A percentile compares a stretch with the other conserved stretches of the same genome.
Evolutionary conservation across 2,329 filamentous ascomycete species (phyloP).

Genomic region (Westerdykella sp.): DNA sequence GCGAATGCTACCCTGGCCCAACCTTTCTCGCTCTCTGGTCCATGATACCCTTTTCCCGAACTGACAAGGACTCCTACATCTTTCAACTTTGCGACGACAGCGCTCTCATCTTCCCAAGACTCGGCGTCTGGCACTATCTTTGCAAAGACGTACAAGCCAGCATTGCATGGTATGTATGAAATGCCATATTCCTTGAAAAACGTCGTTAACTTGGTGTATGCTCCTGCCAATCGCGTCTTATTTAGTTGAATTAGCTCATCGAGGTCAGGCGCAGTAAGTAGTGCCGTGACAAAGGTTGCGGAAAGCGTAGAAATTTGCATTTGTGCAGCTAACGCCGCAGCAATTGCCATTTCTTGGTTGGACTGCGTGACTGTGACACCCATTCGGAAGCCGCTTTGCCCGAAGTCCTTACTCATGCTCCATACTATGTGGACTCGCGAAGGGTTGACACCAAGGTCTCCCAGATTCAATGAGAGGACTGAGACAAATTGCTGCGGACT

Average conservation of each 20-base stretch:
- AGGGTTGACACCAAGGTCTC: conserved; percentile 7
- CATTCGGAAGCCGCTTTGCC: conserved; percentile 27
- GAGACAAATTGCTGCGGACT: conserved; percentile 14
- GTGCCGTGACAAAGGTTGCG: conserved; percentile 11
- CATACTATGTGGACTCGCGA: conserved; percentile 28
- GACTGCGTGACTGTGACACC: conserved; percentile 15
- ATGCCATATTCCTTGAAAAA: conserved; percentile 16
- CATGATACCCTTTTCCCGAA: conserved; percentile 14
- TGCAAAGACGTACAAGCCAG: conserved; percentile 21
- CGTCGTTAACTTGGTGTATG: conserved; percentile 18
- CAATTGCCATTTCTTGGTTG: conserved; percentile 12
- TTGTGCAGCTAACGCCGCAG: conserved; percentile 12
- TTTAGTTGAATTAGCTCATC: conserved; percentile 17
- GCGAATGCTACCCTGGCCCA: conserved; percentile 24
- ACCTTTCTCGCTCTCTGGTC: conserved; percentile 15
- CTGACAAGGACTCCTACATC: conserved; percentile 16
- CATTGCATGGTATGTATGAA: conserved; percentile 18
- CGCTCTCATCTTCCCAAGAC: conserved; percentile 20
- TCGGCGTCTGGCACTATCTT: conserved; percentile 12
- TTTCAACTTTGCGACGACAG: conserved; percentile 10
- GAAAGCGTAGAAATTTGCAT: conserved; percentile 16
- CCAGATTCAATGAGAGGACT: conserved; percentile 16
- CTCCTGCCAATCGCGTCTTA: conserved; percentile 12
- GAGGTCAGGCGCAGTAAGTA: conserved; percentile 18
- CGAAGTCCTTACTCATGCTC: conserved; percentile 32